Evolutionary conservation across 2,329 filamentous ascomycete species (phyloP), one percentile per base, ranked within the genome.

Genomic region (Talaromyces sp.): DNA sequence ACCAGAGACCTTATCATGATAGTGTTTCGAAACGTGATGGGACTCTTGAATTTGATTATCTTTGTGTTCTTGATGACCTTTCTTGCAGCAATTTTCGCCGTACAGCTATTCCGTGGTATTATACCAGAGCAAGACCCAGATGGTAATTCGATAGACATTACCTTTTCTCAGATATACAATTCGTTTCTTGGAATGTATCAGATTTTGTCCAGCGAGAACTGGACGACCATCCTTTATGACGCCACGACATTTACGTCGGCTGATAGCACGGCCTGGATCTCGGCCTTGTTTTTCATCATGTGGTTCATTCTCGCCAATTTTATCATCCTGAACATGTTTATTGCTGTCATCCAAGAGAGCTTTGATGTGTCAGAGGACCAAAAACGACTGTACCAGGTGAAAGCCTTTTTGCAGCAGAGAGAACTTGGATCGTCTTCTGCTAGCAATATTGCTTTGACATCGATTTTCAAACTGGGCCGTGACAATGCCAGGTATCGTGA

Each of bases 271-370:
- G 85, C 90, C 8, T 98, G 95, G 94, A 92, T 98, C 61, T 92
- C 91, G 9, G 92, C 94, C 8, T 83, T 91, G 1, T 97, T 99
- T 69, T 83, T 96, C 68, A 91, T 97, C 65, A 84, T 93, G 67
- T 99, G 95, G 95, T 98, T 96, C 76, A 95, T 96, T 61, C 83
- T 99, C 51, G 85, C 92, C 5, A 97, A 96, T 75, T 94, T 98
- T 73, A 96, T 99, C 78, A 85, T 98, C 64, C 80, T 99, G 79
- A 99, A 98, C 73, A 99, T 99, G 95, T 99, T 99, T 82, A 98
- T 99, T 90, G 95, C 95, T 82, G 95, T 99, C 78, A 99, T 99
- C 67, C 95, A 99, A 75, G 95, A 99, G 73, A 99, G 96, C 71
- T 99, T 99, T 73, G 95, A 99, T 77, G 92, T 99, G 30, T 96